Percentiles rank a stretch among this genome's conserved stretches.
Conservation (phyloP, 768 basidiomycete species). For the Rhodocollybia butyracea region DNA sequence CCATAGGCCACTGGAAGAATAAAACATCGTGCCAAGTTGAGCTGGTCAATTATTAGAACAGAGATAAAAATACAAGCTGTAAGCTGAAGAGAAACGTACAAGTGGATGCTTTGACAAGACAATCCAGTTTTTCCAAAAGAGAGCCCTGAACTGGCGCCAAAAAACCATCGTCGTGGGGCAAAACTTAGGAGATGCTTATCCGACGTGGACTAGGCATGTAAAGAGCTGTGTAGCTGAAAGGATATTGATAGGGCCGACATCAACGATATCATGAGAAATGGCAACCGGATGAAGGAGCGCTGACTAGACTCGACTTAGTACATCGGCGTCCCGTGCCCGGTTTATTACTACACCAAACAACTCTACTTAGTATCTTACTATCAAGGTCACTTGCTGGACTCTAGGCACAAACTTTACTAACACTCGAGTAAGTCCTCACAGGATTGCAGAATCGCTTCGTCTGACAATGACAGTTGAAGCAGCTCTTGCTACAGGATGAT, state of each 20-base stretch:
- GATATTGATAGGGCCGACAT: no score
- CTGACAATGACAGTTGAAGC: no score
- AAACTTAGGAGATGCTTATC: conserved; percentile 23
- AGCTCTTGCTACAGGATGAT: no score
- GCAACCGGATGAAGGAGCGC: not conserved
- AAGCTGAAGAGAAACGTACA: conserved; percentile 35
- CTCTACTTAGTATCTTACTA: no score
- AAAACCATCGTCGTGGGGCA: conserved; percentile 26
- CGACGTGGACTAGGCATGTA: conserved; percentile 9
- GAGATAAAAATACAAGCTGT: not conserved
- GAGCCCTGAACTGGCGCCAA: conserved; percentile 56
- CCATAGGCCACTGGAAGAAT: conserved; percentile 65
- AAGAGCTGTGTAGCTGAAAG: not conserved
- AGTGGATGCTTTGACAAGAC: conserved; percentile 62
- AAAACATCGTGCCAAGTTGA: conserved; percentile 61
- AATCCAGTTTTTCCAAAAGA: conserved; percentile 77
- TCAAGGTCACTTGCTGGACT: no score
- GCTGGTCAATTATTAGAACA: conserved; percentile 32
- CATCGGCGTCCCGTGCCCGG: not conserved
- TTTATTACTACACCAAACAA: no score
- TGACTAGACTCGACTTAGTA: not conserved
- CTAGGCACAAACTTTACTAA: no score
- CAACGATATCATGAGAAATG: conserved; percentile 1
- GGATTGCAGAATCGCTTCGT: no score
- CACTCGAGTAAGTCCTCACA: no score